A percentile compares a stretch with the other conserved stretches of the same genome.
These are phyloP conservation scores for Trametes punicea DNA, from an alignment of 768 basidiomycete species.

Conservation along the genomic window DNA sequence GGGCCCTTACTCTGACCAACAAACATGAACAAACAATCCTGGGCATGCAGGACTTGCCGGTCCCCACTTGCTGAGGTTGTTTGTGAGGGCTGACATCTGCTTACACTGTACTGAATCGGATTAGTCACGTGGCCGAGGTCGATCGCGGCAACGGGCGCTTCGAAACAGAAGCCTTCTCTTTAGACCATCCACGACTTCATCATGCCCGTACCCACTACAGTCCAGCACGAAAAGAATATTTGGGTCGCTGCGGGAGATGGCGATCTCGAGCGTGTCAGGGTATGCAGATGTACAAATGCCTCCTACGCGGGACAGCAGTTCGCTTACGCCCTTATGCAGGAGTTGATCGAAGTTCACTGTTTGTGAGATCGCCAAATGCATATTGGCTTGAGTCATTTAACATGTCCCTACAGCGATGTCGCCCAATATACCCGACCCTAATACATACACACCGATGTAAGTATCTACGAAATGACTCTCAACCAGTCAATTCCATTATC, in stretches of 20 bases:
- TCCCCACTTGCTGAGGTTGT: too few species aligned
- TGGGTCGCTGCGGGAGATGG: constrained; percentile 95
- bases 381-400: constrained; percentile 2
- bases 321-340: constrained; percentile 34
- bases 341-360: constrained; percentile 58
- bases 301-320: background rate
- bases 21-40: too few species aligned
- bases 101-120: background rate
- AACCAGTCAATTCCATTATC: too few species aligned
- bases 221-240: constrained; percentile 56
- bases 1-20: too few species aligned
- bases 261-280: constrained; percentile 72
- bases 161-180: background rate
- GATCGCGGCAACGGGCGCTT: background rate
- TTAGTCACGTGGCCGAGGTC: constrained; percentile 7
- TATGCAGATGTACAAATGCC: constrained; percentile 32
- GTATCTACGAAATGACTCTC: constrained; percentile 19
- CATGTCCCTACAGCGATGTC: constrained; percentile 40
- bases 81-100: too few species aligned
- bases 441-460: constrained; percentile 83
- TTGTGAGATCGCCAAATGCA: constrained; percentile 7
- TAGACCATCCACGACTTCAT: background rate
- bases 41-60: too few species aligned
- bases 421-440: constrained; percentile 66
- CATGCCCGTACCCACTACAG: constrained; percentile 34